Evolutionary conservation across 768 basidiomycete genomes (phyloP).

Genomic region (Lactifluus hygrophoroides): DNA sequence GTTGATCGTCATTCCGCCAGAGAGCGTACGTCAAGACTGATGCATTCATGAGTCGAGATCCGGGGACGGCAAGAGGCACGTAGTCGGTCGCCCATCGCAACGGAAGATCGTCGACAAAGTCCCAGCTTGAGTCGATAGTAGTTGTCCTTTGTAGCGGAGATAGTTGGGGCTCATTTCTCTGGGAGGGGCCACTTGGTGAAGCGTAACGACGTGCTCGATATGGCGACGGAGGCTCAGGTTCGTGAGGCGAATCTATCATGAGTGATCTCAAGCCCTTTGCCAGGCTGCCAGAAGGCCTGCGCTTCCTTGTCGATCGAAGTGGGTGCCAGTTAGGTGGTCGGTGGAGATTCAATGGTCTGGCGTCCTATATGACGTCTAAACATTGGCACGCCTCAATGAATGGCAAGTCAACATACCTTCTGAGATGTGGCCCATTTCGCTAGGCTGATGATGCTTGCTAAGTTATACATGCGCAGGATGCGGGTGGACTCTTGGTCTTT

Average conservation of each 20-base stretch:
- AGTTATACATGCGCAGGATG: slow-evolving; percentile 73
- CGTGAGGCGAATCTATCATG: slow-evolving; percentile 34
- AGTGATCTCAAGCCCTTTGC: slow-evolving; percentile 57
- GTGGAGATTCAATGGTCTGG: slow-evolving; percentile 52
- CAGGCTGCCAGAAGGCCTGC: slow-evolving; percentile 48
- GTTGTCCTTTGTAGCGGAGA: neutral
- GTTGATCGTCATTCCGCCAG: slow-evolving; percentile 50
- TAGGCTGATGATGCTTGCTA: slow-evolving; percentile 63
- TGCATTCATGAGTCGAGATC: slow-evolving; percentile 51
- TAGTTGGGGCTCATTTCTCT: neutral
- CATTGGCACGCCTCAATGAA: neutral
- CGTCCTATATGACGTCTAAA: slow-evolving; percentile 33
- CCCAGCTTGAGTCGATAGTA: slow-evolving; percentile 35
- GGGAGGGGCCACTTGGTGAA: neutral
- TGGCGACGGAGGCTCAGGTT: slow-evolving; percentile 22
- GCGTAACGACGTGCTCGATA: slow-evolving; percentile 2
- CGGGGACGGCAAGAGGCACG: slow-evolving; percentile 61
- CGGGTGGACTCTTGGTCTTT: slow-evolving; percentile 50
- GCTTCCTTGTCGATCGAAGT: slow-evolving; percentile 38
- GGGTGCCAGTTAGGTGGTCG: slow-evolving; percentile 42
- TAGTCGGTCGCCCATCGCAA: slow-evolving; percentile 84
- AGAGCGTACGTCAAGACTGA: slow-evolving; percentile 61
- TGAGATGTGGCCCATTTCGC: slow-evolving; percentile 67
- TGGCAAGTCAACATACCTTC: slow-evolving; percentile 38
- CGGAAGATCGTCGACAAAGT: slow-evolving; percentile 63